Conservation (phyloP, 805 yeast species). For the Diddensiella caesifluorescens region DNA sequence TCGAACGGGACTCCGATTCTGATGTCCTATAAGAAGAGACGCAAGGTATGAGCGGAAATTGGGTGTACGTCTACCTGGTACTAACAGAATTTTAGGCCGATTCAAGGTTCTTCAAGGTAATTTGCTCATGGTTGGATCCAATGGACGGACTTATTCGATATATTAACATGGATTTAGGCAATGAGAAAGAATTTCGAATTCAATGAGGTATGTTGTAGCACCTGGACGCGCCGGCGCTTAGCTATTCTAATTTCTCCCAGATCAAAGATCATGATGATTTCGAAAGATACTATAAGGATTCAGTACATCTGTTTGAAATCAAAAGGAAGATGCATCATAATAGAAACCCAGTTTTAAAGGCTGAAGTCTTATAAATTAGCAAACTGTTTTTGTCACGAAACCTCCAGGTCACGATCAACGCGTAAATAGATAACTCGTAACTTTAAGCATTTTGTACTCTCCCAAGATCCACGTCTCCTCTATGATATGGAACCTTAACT, state of each 20-base stretch:
- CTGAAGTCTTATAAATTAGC: too few species aligned
- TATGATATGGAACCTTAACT: too few species aligned
- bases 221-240: not conserved
- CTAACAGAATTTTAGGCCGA: conserved; percentile 32
- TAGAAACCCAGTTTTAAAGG: not conserved
- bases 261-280: conserved; percentile 30
- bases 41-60: conserved; percentile 35
- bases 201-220: conserved; percentile 24
- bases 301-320: conserved; percentile 40
- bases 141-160: too few species aligned
- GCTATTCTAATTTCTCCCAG: conserved; percentile 15
- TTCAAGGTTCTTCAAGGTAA: conserved; percentile 33
- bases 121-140: conserved; percentile 25
- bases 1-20: conserved; percentile 39
- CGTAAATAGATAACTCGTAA: too few species aligned
- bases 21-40: conserved; percentile 50
- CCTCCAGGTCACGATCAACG: too few species aligned
- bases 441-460: too few species aligned
- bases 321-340: conserved; percentile 13
- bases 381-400: too few species aligned
- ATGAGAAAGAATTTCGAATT: conserved; percentile 24
- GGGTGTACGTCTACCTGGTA: conserved; percentile 1
- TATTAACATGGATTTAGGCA: too few species aligned
- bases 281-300: conserved; percentile 35
- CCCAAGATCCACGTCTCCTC: too few species aligned